Percentiles rank a stretch among this genome's conserved stretches.
Evolutionary conservation across 179 eudicot species (phyloP).

Genomic region (Pouteria campechiana): DNA sequence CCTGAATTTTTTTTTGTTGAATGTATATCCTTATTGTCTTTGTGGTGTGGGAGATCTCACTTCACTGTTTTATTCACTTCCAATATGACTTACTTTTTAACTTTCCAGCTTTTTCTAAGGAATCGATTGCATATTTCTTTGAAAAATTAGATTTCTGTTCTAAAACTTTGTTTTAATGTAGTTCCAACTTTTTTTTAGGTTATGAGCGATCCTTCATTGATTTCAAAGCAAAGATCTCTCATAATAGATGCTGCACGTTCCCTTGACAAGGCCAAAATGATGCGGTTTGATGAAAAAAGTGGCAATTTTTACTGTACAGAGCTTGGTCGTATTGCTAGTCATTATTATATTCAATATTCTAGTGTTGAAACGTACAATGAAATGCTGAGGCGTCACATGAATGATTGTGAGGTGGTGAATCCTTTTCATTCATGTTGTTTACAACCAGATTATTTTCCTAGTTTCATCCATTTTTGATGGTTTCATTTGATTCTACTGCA

Average conservation of each 20-base stretch:
- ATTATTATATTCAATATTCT: conserved; percentile 93
- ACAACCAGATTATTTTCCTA: neutral
- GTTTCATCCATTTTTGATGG: neutral
- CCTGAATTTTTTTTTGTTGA: no score
- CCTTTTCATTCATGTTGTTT: neutral
- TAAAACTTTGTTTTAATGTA: no score
- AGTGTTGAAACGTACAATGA: conserved; percentile 99
- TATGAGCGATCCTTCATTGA: conserved; percentile 92
- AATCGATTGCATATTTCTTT: no score
- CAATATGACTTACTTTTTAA: no score
- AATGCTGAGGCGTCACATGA: conserved; percentile 92
- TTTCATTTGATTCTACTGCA: conserved; percentile 14
- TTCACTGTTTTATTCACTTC: neutral
- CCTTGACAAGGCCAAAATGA: conserved; percentile 98
- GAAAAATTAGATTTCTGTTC: no score
- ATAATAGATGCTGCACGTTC: conserved; percentile 94
- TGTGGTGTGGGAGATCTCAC: conserved; percentile 3
- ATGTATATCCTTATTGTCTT: no score
- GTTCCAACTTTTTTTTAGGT: no score
- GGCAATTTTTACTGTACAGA: conserved; percentile 98
- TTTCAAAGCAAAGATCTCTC: conserved; percentile 85
- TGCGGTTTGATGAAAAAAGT: conserved; percentile 99
- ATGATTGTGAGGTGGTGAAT: conserved; percentile 70
- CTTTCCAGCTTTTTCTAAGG: no score
- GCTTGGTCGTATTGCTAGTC: conserved; percentile 99